These are phyloP conservation scores for Cercospora janseana DNA, from an alignment of 2,329 filamentous ascomycete genomes.

Conservation along the genomic window DNA sequence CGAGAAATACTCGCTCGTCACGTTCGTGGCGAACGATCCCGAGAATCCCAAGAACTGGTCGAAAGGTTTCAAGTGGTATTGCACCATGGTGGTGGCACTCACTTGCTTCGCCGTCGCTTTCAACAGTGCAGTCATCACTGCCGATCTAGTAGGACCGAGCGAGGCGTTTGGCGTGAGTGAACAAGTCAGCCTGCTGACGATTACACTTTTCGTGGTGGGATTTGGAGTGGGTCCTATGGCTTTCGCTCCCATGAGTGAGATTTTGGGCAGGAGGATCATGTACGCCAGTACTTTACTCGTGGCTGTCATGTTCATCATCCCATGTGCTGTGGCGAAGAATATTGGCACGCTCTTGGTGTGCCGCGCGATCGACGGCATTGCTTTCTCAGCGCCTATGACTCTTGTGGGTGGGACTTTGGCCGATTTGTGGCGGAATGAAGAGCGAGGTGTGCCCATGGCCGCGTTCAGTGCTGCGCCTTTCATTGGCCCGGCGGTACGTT, in stretches of 20 bases:
- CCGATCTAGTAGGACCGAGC: conserved; percentile 65
- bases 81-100: conserved; percentile 74
- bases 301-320: conserved; percentile 58
- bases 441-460: conserved; percentile 36
- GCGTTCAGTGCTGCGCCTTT: conserved; percentile 36
- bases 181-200: conserved; percentile 69
- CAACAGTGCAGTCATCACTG: conserved; percentile 71
- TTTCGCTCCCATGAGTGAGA: conserved; percentile 59
- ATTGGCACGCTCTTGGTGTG: conserved; percentile 55
- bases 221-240: conserved; percentile 35
- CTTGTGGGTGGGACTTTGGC: conserved; percentile 44
- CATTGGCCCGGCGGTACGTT: conserved; percentile 23
- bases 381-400: conserved; percentile 50
- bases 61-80: conserved; percentile 35
- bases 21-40: conserved; percentile 60
- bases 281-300: conserved; percentile 52
- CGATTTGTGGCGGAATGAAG: conserved; percentile 33
- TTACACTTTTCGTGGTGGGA: conserved; percentile 44
- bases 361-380: conserved; percentile 56
- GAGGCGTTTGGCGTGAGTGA: conserved; percentile 65
- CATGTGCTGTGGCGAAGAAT: conserved; percentile 56
- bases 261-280: conserved; percentile 53
- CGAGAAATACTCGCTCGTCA: conserved; percentile 60
- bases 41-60: conserved; percentile 37
- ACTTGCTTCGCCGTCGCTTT: conserved; percentile 51